phyloP scores from a whole-genome alignment of 2,329 filamentous ascomycete genomes.

The Penicillium sp. region DNA sequence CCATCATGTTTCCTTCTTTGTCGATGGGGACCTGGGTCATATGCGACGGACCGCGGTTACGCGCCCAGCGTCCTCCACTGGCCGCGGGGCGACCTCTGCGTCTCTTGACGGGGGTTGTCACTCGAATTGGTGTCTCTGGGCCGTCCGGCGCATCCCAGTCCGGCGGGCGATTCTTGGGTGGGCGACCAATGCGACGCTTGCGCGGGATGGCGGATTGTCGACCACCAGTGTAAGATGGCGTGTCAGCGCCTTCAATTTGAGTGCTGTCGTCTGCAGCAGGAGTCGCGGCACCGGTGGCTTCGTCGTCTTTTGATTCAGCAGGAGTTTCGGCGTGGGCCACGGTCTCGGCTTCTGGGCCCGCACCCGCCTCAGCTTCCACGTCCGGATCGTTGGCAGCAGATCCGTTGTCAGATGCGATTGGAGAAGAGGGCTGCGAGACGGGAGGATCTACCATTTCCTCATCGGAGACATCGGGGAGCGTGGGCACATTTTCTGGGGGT shows the following conservation, averaged over 20 bases:
- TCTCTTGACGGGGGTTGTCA: conserved; percentile 53
- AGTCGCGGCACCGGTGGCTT: conserved; percentile 43
- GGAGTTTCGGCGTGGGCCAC: conserved; percentile 10
- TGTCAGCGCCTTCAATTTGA: conserved; percentile 48
- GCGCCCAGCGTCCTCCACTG: conserved; percentile 66
- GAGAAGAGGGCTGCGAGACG: conserved; percentile 21
- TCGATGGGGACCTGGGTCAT: conserved; percentile 82
- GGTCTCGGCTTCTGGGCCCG: conserved; percentile 22
- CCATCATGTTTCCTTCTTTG: conserved; percentile 87
- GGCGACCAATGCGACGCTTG: conserved; percentile 74
- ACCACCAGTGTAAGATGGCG: conserved; percentile 50
- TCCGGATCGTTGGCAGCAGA: conserved; percentile 26
- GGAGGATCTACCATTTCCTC: conserved; percentile 37
- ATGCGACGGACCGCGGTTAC: conserved; percentile 70
- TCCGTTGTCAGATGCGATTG: conserved; percentile 19
- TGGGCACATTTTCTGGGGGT: conserved; percentile 41
- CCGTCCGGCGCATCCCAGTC: conserved; percentile 66
- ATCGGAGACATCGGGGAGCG: conserved; percentile 45
- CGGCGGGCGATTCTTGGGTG: conserved; percentile 77
- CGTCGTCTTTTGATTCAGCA: conserved; percentile 36
- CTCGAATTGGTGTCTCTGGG: conserved; percentile 43
- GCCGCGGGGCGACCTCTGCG: conserved; percentile 57
- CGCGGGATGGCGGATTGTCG: conserved; percentile 60
- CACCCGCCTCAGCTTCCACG: conserved; percentile 14
- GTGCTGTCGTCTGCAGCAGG: conserved; percentile 42